phyloP scores from a whole-genome alignment of 306 rosid species.

The Carpinus viminea region DNA sequence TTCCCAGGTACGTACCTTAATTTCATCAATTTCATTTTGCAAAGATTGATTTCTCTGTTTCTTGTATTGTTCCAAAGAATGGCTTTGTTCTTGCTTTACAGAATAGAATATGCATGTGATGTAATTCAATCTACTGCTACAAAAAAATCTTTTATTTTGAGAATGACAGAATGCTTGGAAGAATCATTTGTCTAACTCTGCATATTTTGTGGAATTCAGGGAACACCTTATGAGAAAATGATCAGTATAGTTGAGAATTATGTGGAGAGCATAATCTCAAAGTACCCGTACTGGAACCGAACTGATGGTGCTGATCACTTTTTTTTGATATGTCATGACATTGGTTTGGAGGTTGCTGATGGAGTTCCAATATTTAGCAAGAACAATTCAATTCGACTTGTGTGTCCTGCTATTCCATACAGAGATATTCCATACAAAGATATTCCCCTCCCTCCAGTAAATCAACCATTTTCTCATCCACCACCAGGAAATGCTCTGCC shows the following conservation, averaged over 20 bases:
- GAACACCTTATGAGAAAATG: conserved; percentile 15
- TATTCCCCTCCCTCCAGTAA: conserved; percentile 31
- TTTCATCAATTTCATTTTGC: neutral
- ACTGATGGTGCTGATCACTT: conserved; percentile 38
- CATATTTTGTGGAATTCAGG: conserved; percentile 8
- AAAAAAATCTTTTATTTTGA: too few species aligned
- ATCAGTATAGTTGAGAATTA: conserved; percentile 17
- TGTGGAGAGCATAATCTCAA: conserved; percentile 20
- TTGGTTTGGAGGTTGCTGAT: conserved; percentile 23
- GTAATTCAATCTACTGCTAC: too few species aligned
- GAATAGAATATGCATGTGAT: too few species aligned
- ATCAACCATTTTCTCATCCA: neutral
- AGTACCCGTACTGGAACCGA: conserved; percentile 40
- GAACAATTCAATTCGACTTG: conserved; percentile 34
- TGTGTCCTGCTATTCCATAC: conserved; percentile 19
- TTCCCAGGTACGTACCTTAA: conserved; percentile 28
- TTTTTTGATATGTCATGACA: conserved; percentile 38
- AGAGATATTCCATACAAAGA: conserved; percentile 13
- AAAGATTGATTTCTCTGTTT: too few species aligned
- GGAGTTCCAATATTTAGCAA: conserved; percentile 16
- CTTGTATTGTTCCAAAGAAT: neutral
- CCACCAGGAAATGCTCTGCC: neutral
- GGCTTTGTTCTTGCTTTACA: too few species aligned
- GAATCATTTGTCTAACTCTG: too few species aligned
- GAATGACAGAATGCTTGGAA: too few species aligned